A percentile compares a stretch with the other conserved stretches of the same genome.
Conservation (phyloP, 2,329 filamentous ascomycete genomes). For the Xylariaceae sp. region DNA sequence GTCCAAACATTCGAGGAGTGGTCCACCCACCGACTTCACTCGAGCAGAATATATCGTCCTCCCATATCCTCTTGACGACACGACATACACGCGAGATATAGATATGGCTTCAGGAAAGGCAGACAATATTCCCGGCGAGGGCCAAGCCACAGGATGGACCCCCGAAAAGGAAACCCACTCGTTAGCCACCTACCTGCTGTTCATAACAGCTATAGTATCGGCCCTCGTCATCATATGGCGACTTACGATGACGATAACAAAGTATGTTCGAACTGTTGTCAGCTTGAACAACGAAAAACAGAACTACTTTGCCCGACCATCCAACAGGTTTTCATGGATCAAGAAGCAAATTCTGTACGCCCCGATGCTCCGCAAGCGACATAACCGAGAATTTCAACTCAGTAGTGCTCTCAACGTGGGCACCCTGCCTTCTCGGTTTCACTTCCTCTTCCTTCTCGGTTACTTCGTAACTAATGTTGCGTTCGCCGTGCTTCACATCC, state of each 20-base stretch:
- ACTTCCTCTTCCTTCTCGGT: slow-evolving; percentile 60
- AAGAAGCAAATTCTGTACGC: slow-evolving; percentile 65
- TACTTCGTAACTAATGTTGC: slow-evolving; percentile 71
- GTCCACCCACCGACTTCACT: background rate
- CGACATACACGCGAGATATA: slow-evolving; percentile 4
- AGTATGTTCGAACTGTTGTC: slow-evolving; percentile 66
- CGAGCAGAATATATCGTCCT: background rate
- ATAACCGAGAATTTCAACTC: slow-evolving; percentile 69
- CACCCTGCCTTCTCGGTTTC: slow-evolving; percentile 73
- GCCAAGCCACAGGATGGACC: slow-evolving; percentile 32
- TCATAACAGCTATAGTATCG: slow-evolving; percentile 60
- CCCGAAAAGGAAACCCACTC: slow-evolving; percentile 44
- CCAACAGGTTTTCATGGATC: slow-evolving; percentile 50
- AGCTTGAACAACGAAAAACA: slow-evolving; percentile 76
- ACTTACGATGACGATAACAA: slow-evolving; percentile 52
- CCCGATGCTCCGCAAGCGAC: slow-evolving; percentile 66
- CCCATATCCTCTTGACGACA: background rate
- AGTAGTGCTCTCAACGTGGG: slow-evolving; percentile 65
- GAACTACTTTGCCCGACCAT: slow-evolving; percentile 65
- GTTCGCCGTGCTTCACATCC: slow-evolving; percentile 66
- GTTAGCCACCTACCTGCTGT: slow-evolving; percentile 56
- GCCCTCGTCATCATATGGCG: slow-evolving; percentile 63
- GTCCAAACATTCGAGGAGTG: slow-evolving; percentile 2
- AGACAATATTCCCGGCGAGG: slow-evolving; percentile 18
- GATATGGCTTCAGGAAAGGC: slow-evolving; percentile 16